These are phyloP conservation scores for Medicago arabica DNA, from an alignment of 306 rosid species.

Conservation along the genomic window DNA sequence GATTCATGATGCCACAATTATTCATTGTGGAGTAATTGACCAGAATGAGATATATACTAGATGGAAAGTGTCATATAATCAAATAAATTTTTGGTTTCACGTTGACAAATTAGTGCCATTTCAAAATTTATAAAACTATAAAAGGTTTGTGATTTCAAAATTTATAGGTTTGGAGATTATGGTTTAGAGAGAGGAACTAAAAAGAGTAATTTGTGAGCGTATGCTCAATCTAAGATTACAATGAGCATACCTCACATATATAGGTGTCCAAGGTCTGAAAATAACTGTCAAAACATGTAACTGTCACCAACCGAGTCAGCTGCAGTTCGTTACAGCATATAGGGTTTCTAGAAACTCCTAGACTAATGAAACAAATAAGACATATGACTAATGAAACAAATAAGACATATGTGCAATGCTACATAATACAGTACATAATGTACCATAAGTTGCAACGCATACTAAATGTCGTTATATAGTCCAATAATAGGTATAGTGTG, in stretches of 20 bases:
- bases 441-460: neutral
- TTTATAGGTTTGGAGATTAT: neutral
- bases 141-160: conserved; percentile 30
- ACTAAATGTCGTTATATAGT: neutral
- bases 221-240: neutral
- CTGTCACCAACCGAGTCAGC: neutral
- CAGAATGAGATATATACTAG: conserved; percentile 20
- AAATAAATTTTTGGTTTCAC: conserved; percentile 32
- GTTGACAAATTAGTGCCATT: conserved; percentile 26
- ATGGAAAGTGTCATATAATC: neutral
- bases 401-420: neutral
- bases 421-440: neutral
- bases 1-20: conserved; percentile 26
- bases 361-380: neutral
- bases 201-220: neutral
- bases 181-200: neutral
- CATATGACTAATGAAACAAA: neutral
- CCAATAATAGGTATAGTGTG: neutral
- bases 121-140: conserved; percentile 27
- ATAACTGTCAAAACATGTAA: neutral
- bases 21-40: conserved; percentile 20
- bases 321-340: neutral
- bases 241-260: neutral
- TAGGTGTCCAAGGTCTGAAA: neutral
- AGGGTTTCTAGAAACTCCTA: neutral